Conservation (phyloP, 2,329 filamentous ascomycete genomes). For the Penicillium sp. region DNA sequence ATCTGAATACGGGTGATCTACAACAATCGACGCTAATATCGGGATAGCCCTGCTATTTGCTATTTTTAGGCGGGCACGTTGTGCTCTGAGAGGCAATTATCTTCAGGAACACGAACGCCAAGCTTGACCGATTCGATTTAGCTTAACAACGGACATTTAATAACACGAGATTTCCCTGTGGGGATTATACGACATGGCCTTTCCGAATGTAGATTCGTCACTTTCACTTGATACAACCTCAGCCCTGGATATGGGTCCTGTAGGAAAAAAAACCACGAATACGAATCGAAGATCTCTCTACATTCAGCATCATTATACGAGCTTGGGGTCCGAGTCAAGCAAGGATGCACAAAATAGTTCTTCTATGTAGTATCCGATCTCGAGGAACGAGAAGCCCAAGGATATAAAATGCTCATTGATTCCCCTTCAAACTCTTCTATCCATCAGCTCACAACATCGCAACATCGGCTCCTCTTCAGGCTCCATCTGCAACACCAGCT, state of each 20-base stretch:
- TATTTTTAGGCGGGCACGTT: slow-evolving; percentile 5
- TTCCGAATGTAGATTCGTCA: neutral
- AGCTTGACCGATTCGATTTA: neutral
- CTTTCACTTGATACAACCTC: neutral
- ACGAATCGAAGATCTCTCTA: neutral
- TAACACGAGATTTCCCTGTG: neutral
- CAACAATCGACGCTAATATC: neutral
- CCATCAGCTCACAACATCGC: neutral
- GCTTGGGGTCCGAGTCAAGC: neutral
- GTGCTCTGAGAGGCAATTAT: neutral
- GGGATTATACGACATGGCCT: neutral
- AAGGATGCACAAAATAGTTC: neutral
- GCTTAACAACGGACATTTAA: neutral
- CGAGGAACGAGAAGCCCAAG: neutral
- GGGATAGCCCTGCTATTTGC: slow-evolving; percentile 1
- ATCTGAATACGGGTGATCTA: slow-evolving; percentile 2
- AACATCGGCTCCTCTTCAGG: neutral
- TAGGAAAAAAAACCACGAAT: neutral
- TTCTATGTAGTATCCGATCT: neutral
- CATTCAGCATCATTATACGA: neutral
- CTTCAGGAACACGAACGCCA: slow-evolving; percentile 8
- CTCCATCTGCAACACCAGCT: neutral
- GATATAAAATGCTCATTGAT: neutral
- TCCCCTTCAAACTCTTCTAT: neutral
- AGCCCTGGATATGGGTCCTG: neutral